Evolutionary conservation across 345 rosid species (phyloP).

Genomic region (Populus deltoides): DNA sequence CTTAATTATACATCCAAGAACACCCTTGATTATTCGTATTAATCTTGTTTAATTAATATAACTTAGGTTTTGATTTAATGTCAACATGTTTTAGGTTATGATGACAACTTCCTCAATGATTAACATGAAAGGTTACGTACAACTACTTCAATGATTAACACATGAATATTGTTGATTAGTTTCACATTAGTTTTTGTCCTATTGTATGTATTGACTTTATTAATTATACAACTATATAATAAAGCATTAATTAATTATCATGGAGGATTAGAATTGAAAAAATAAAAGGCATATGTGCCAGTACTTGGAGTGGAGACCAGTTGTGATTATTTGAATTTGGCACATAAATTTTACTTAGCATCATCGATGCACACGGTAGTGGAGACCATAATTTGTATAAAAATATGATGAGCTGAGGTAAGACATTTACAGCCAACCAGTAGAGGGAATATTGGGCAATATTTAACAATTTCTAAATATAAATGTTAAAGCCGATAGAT

Average conservation of each 20-base stretch:
- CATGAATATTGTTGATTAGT: neutral
- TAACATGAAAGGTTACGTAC: neutral
- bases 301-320: slow-evolving; percentile 9
- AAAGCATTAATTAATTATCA: neutral
- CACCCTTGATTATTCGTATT: neutral
- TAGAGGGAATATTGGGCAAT: neutral
- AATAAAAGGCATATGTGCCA: neutral
- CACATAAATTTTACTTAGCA: neutral
- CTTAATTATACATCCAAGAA: neutral
- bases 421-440: neutral
- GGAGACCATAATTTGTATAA: neutral
- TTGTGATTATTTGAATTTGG: slow-evolving; percentile 7
- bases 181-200: neutral
- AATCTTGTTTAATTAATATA: neutral
- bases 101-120: neutral
- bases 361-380: neutral
- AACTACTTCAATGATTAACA: neutral
- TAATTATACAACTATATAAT: neutral
- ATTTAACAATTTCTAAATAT: neutral
- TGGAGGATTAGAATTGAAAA: neutral
- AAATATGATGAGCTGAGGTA: neutral
- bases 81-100: neutral
- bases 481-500: neutral
- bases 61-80: neutral
- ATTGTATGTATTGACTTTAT: neutral